Evolutionary conservation across 768 basidiomycete species (phyloP).

Genomic region (Suillus decipiens): DNA sequence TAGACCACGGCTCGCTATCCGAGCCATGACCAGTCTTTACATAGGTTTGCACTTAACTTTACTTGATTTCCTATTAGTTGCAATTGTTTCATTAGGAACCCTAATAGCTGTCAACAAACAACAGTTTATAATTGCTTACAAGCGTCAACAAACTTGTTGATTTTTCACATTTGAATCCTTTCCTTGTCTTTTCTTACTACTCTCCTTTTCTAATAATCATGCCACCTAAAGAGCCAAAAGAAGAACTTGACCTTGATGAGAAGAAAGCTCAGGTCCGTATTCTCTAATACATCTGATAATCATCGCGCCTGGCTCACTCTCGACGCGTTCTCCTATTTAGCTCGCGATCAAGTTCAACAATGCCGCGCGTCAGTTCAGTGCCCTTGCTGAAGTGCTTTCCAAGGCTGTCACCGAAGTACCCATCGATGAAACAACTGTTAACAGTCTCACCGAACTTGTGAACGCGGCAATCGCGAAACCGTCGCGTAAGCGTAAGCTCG

Average conservation of each 20-base stretch:
- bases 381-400: slow-evolving; percentile 61
- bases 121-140: slow-evolving; percentile 39
- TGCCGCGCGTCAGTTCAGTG: slow-evolving; percentile 66
- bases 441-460: slow-evolving; percentile 28
- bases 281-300: slow-evolving; percentile 9
- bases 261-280: slow-evolving; percentile 33
- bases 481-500: slow-evolving; percentile 55
- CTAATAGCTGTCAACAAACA: slow-evolving; percentile 42
- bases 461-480: slow-evolving; percentile 31
- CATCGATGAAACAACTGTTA: slow-evolving; percentile 29
- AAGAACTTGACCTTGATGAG: slow-evolving; percentile 29
- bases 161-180: slow-evolving; percentile 42
- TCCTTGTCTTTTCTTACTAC: slow-evolving; percentile 34
- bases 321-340: slow-evolving; percentile 38
- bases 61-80: slow-evolving; percentile 29
- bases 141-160: slow-evolving; percentile 37
- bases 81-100: slow-evolving; percentile 34
- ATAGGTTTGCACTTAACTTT: slow-evolving; percentile 1
- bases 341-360: slow-evolving; percentile 54
- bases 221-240: slow-evolving; percentile 29
- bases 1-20: not conserved
- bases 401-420: slow-evolving; percentile 44
- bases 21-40: not conserved
- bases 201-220: slow-evolving; percentile 24
- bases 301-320: slow-evolving; percentile 15